Percentiles rank a stretch among this genome's conserved stretches.
phyloP scores from a whole-genome alignment of 2,329 filamentous ascomycete species.

The Epichloe hybrida region DNA sequence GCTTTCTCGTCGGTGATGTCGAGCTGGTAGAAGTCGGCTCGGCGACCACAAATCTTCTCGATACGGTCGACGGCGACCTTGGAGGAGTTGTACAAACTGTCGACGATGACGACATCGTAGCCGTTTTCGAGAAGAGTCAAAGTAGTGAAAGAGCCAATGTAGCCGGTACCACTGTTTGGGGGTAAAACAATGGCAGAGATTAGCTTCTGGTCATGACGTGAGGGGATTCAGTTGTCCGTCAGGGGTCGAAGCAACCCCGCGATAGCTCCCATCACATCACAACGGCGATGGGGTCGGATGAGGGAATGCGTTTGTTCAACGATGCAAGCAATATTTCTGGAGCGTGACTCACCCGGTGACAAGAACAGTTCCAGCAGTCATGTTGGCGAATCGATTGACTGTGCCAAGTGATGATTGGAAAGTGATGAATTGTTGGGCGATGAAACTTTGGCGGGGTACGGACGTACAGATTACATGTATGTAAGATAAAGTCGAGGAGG shows the following conservation, averaged over 20 bases:
- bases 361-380: slow-evolving; percentile 78
- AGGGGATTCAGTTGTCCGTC: background rate
- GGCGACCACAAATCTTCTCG: slow-evolving; percentile 81
- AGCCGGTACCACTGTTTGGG: slow-evolving; percentile 72
- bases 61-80: slow-evolving; percentile 86
- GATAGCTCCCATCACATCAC: background rate
- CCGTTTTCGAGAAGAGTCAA: slow-evolving; percentile 84
- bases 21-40: slow-evolving; percentile 68
- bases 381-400: slow-evolving; percentile 23
- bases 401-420: background rate
- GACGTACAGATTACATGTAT: background rate
- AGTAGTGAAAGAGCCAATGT: slow-evolving; percentile 95
- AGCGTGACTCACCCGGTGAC: slow-evolving; percentile 65
- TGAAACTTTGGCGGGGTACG: slow-evolving; percentile 7
- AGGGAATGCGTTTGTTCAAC: background rate
- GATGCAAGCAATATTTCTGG: background rate
- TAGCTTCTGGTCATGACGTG: slow-evolving; percentile 6
- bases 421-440: slow-evolving; percentile 6
- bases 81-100: slow-evolving; percentile 96
- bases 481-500: slow-evolving; percentile 2
- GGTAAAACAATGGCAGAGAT: slow-evolving; percentile 8
- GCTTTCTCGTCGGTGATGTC: slow-evolving; percentile 79
- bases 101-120: slow-evolving; percentile 93
- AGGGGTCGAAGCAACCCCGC: background rate
- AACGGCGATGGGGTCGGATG: background rate